Evolutionary conservation across 2,329 filamentous ascomycete genomes (phyloP).

Genomic region (Botryotinia globosa): DNA sequence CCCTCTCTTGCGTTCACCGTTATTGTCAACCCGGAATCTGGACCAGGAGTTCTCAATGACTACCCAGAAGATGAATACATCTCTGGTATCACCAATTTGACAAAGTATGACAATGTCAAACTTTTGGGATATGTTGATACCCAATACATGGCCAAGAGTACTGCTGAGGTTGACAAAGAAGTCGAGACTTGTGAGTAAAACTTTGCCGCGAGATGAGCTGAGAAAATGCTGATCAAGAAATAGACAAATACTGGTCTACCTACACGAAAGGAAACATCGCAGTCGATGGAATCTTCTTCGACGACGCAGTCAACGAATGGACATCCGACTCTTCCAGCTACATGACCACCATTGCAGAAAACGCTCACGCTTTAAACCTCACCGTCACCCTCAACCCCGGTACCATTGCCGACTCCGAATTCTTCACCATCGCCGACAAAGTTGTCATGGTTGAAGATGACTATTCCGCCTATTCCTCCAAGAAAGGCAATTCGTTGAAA

Average conservation of each 20-base stretch:
- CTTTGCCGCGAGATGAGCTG: too few relatives aligned
- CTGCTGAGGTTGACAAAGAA: not conserved
- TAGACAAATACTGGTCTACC: slow-evolving; percentile 20
- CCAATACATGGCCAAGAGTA: not conserved
- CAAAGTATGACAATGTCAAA: slow-evolving; percentile 6
- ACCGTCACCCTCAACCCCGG: slow-evolving; percentile 18
- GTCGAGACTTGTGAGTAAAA: slow-evolving; percentile 15
- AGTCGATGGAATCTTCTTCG: slow-evolving; percentile 13
- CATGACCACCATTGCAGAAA: not conserved
- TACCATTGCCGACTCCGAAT: not conserved
- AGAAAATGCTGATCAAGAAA: not conserved
- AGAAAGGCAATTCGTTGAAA: not conserved
- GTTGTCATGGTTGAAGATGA: slow-evolving; percentile 11
- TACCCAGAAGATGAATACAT: slow-evolving; percentile 11
- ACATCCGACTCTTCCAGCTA: not conserved
- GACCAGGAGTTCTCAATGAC: not conserved
- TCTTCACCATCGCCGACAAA: slow-evolving; percentile 13
- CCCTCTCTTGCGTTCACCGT: slow-evolving; percentile 13
- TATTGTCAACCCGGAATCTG: slow-evolving; percentile 15
- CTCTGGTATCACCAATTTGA: not conserved
- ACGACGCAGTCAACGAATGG: slow-evolving; percentile 9
- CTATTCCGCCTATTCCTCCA: not conserved
- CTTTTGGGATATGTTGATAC: slow-evolving; percentile 20
- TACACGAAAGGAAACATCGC: slow-evolving; percentile 6
- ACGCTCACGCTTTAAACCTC: not conserved